Base-by-base conservation (phyloP, 352 stramenopile genomes). In the Phytophthora kernoviae region DNA sequence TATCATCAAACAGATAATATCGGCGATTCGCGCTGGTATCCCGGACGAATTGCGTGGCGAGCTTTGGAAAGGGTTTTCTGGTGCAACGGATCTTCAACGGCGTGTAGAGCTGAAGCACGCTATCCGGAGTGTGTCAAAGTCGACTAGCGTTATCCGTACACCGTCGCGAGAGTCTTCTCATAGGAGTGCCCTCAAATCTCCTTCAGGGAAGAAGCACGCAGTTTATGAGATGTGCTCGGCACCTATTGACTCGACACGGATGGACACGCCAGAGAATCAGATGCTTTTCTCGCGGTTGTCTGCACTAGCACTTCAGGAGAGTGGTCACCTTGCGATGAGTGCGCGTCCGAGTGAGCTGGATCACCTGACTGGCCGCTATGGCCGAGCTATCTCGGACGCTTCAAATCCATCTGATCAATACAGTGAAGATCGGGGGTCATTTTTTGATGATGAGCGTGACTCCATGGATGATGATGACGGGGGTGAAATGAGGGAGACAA, bases 51-150 rank as follows among this genome's bases (percentile, higher is more conserved):
- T 93, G 6, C 80, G 84, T 44, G 84, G 80, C 0, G 72, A 85
- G 20, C 71, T 93, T 22, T 93, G 84, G 82, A 87, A 79, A 64
- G 84, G 84, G 0, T 87, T 93, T 36, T 88, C 82, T 18, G 79
- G 82, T n/a, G 80, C 84, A 2, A 50, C 47, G 0, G 75, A 87
- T 49, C 53, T 91, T 5, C 77, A 92, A 61, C 63, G 79, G 8
- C 79, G 79, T 3, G 71, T 79, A 0, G 79, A 93, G 54, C 54
- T 88, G 1, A 88, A 88, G 39, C 75, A 67, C 6, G 69, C 75
- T 1, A 84, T 88, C 17, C 69, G 68, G 14, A 83, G 70, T 43
- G 64, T 60, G 2, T 72, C 79, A n/a, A 90, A 90, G 59, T 79
- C 67, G 0, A 62, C 65, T 14, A 68, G 52, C 6, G 45, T 65